A percentile compares a stretch with the other conserved stretches of the same genome.
Conservation (phyloP, 495 filamentous ascomycete genomes). For the Lichenothelia convexa region DNA sequence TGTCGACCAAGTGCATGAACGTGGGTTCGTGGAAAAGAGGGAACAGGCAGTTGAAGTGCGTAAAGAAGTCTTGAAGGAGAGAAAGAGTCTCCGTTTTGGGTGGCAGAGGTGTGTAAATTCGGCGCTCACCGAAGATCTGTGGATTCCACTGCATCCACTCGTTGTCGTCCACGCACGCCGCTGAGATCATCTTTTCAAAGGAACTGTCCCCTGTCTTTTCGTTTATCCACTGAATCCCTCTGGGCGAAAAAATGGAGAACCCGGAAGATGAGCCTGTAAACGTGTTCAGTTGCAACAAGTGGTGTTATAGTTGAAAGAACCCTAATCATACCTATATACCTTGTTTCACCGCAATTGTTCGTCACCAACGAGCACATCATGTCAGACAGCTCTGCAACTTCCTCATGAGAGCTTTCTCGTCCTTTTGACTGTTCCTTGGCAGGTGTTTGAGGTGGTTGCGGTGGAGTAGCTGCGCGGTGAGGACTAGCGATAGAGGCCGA, state of each 20-base stretch:
- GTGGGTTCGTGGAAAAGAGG: conserved; percentile 94
- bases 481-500: conserved; percentile 8
- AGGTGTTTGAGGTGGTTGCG: conserved; percentile 24
- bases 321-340: conserved; percentile 66
- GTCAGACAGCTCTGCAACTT: conserved; percentile 81
- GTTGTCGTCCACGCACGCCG: conserved; percentile 60
- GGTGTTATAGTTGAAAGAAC: background rate
- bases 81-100: conserved; percentile 64
- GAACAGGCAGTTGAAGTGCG: conserved; percentile 98
- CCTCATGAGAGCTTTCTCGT: conserved; percentile 30
- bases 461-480: conserved; percentile 30
- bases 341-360: conserved; percentile 85
- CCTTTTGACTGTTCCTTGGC: background rate
- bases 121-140: conserved; percentile 77
- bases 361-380: conserved; percentile 99
- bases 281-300: too few relatives aligned
- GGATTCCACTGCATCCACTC: conserved; percentile 95
- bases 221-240: conserved; percentile 97
- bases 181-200: conserved; percentile 90
- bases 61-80: conserved; percentile 81
- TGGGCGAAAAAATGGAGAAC: conserved; percentile 95
- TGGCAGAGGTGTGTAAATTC: conserved; percentile 67
- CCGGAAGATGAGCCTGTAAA: conserved; percentile 93
- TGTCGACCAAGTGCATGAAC: conserved; percentile 89
- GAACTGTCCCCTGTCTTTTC: conserved; percentile 89